phyloP scores from a whole-genome alignment of 2,329 filamentous ascomycete genomes.

The Aspergillus pseudoglaucus region DNA sequence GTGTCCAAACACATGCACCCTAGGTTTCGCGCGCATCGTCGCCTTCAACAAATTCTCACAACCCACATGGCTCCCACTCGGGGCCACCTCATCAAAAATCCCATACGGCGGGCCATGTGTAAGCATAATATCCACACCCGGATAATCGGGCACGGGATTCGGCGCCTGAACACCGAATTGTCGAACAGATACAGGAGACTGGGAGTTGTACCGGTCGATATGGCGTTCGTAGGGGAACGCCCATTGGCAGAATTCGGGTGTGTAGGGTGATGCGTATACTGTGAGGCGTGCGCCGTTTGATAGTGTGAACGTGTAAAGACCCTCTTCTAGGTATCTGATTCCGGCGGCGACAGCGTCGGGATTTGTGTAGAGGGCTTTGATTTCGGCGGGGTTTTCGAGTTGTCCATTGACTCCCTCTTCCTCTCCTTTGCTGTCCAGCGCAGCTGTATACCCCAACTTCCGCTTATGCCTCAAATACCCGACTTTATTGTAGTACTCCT shows the following conservation, averaged over 20 bases:
- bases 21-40: conserved; percentile 44
- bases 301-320: conserved; percentile 41
- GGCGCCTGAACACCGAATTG: conserved; percentile 13
- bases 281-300: conserved; percentile 43
- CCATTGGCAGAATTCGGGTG: conserved; percentile 51
- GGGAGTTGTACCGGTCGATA: conserved; percentile 48
- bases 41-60: conserved; percentile 51
- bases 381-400: conserved; percentile 16
- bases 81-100: conserved; percentile 42
- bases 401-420: conserved; percentile 12
- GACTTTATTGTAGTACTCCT: conserved; percentile 38
- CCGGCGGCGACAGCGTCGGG: conserved; percentile 40
- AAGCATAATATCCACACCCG: conserved; percentile 50
- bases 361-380: conserved; percentile 43
- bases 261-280: conserved; percentile 48
- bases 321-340: conserved; percentile 53
- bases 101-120: conserved; percentile 55
- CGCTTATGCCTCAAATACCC: conserved; percentile 23
- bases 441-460: conserved; percentile 6
- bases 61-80: conserved; percentile 39
- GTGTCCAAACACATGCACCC: conserved; percentile 57
- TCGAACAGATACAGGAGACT: conserved; percentile 13
- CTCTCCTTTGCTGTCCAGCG: conserved; percentile 13
- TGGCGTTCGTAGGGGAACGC: conserved; percentile 49
- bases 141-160: conserved; percentile 40